phyloP scores from a whole-genome alignment of 2,329 filamentous ascomycete genomes.

The Aureobasidium sp. region DNA sequence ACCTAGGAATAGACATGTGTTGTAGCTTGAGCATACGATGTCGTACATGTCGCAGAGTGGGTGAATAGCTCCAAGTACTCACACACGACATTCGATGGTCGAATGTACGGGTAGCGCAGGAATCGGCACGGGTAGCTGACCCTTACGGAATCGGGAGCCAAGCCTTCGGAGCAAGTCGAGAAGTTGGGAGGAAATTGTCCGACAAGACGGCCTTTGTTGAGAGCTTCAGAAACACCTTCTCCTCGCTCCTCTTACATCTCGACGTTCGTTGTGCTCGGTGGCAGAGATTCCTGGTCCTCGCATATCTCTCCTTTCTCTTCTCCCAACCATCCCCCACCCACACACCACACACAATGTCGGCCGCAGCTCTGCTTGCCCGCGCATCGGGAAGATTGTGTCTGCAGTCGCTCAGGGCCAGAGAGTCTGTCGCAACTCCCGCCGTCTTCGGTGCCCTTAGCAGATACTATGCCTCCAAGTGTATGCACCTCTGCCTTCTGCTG shows the following conservation, averaged over 20 bases:
- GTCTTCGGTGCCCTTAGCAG: slow-evolving; percentile 54
- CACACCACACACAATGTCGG: slow-evolving; percentile 43
- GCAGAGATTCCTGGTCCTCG: slow-evolving; percentile 17
- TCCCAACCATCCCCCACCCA: slow-evolving; percentile 14
- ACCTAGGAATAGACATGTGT: no score
- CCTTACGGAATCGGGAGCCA: background rate
- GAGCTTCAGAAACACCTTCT: slow-evolving; percentile 8
- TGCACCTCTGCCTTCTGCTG: slow-evolving; percentile 23
- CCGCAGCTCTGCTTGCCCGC: slow-evolving; percentile 41
- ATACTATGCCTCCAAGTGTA: slow-evolving; percentile 65
- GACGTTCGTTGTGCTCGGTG: slow-evolving; percentile 11
- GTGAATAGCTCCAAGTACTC: no score
- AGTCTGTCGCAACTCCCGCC: slow-evolving; percentile 37
- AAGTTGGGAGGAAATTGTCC: slow-evolving; percentile 6
- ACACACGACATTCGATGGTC: background rate
- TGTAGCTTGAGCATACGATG: background rate
- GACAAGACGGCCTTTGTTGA: slow-evolving; percentile 11
- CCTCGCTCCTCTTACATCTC: slow-evolving; percentile 2
- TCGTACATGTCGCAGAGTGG: no score
- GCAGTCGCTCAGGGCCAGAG: slow-evolving; percentile 27
- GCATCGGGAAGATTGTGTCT: slow-evolving; percentile 38
- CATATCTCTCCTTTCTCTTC: slow-evolving; percentile 17
- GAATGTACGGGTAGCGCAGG: background rate
- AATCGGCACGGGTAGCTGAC: background rate
- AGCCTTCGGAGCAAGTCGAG: background rate